Base-by-base conservation (phyloP, 2,329 filamentous ascomycete genomes). In the Calonectria honghensis region DNA sequence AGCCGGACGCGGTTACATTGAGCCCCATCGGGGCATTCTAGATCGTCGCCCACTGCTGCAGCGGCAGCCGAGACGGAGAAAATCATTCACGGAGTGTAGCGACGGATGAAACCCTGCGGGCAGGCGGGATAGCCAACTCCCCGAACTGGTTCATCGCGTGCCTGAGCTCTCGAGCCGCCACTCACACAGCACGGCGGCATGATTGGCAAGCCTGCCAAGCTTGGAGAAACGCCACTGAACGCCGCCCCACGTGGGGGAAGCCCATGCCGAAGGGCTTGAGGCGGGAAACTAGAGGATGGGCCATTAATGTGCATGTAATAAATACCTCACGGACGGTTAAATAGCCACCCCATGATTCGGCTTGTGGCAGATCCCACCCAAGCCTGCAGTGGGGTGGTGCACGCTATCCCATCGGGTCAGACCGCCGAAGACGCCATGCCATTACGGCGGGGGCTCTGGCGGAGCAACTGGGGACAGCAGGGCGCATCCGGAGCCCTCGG, bases 321-420 rank as follows among this genome's bases (percentile, higher is more conserved):
- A 63, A 63, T 63, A 63, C 57, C 57, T 39, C 57, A 63, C 27
- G 57, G 57, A 63, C 57, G 57, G 57, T 16, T 41, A 59, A 63
- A 63, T 41, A 20, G 27, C n/a, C 18, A 6, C n/a, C 37, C n/a
- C 37, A 41, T 63, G 57, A 31, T 63, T n/a, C 35, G 57, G 35
- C 35, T 63, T 16, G 37, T 27, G 37, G 20, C 20, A 27, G 37
- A 18, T n/a, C 6, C n/a, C 35, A 61, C 57, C 18, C 29, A 20
- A 32, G 52, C 14, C 24, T 45, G 20, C 35, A 18, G 57, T 31
- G 57, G 57, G 35, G 57, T 63, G 57, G 37, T 63, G 57, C 37
- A 41, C n/a, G 37, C 57, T 41, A 63, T 63, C 35, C 57, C 37
- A 63, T 63, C 37, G 57, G 57, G 57, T 13, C 35, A 63, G 57